A percentile compares a stretch with the other conserved stretches of the same genome.
phyloP scores from a whole-genome alignment of 2,329 filamentous ascomycete species.

The Dothidotthia symphoricarpi region DNA sequence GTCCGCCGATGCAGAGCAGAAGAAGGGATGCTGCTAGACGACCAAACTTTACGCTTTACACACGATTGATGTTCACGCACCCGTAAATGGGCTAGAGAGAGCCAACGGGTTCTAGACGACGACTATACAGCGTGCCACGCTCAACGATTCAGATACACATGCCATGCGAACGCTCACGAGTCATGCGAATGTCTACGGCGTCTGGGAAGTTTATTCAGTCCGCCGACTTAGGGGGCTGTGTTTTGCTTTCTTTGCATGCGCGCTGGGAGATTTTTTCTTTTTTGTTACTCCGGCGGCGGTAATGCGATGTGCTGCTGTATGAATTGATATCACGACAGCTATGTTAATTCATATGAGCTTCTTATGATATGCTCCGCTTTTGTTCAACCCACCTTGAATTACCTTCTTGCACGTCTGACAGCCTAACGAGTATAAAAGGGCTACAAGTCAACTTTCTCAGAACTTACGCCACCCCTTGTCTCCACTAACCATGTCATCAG shows the following conservation, averaged over 20 bases:
- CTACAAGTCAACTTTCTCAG: slow-evolving; percentile 21
- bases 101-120: slow-evolving; percentile 5
- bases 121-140: slow-evolving; percentile 15
- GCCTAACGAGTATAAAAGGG: no score
- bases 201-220: slow-evolving; percentile 33
- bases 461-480: slow-evolving; percentile 49
- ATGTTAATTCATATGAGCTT: no score
- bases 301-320: slow-evolving; percentile 35
- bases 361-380: no score
- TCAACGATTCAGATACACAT: slow-evolving; percentile 14
- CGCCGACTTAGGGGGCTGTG: slow-evolving; percentile 26
- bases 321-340: slow-evolving; percentile 3
- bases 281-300: slow-evolving; percentile 23
- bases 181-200: slow-evolving; percentile 38
- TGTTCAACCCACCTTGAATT: no score
- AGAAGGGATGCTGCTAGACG: slow-evolving; percentile 76
- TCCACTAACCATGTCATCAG: slow-evolving; percentile 46
- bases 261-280: slow-evolving; percentile 22
- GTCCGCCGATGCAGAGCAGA: slow-evolving; percentile 73
- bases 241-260: slow-evolving; percentile 35
- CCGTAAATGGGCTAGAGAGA: background rate
- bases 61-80: slow-evolving; percentile 16
- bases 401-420: no score
- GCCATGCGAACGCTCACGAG: slow-evolving; percentile 28
- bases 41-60: slow-evolving; percentile 8